Evolutionary conservation across 768 basidiomycete species (phyloP).

Genomic region (Suillus tomentosus): DNA sequence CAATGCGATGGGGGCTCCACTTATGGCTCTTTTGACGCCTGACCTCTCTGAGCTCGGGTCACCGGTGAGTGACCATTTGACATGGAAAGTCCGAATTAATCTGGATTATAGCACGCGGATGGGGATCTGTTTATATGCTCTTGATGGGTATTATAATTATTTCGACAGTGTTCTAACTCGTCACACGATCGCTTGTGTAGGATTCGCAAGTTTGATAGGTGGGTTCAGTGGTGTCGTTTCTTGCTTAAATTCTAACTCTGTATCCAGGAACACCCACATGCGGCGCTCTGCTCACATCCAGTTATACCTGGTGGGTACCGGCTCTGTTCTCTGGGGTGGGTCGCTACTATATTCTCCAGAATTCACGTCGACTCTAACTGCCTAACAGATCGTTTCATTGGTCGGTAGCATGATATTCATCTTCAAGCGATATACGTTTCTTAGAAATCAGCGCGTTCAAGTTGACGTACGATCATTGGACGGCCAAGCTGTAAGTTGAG

Average conservation of each 20-base stretch:
- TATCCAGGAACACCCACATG: slow-evolving; percentile 53
- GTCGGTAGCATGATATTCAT: background rate
- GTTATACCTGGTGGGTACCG: slow-evolving; percentile 61
- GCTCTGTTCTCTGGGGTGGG: slow-evolving; percentile 51
- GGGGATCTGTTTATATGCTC: slow-evolving; percentile 50
- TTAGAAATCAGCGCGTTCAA: no score
- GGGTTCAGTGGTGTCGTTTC: slow-evolving; percentile 4
- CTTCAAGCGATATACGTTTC: background rate
- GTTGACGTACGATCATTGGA: background rate
- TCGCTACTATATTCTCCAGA: background rate
- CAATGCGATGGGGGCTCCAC: no score
- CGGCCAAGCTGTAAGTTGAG: no score
- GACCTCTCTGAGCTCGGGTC: no score
- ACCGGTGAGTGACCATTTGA: background rate
- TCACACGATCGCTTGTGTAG: slow-evolving; percentile 8
- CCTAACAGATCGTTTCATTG: background rate
- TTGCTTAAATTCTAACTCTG: slow-evolving; percentile 22
- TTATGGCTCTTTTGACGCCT: no score
- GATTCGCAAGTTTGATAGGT: slow-evolving; percentile 27
- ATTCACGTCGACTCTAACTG: background rate
- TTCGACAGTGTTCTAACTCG: background rate
- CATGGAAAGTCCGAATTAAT: no score
- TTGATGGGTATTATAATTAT: slow-evolving; percentile 28
- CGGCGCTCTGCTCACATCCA: slow-evolving; percentile 38
- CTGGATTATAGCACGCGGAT: slow-evolving; percentile 33